phyloP scores from a whole-genome alignment of 305 asterid genomes.

The Fraxinus platypoda region DNA sequence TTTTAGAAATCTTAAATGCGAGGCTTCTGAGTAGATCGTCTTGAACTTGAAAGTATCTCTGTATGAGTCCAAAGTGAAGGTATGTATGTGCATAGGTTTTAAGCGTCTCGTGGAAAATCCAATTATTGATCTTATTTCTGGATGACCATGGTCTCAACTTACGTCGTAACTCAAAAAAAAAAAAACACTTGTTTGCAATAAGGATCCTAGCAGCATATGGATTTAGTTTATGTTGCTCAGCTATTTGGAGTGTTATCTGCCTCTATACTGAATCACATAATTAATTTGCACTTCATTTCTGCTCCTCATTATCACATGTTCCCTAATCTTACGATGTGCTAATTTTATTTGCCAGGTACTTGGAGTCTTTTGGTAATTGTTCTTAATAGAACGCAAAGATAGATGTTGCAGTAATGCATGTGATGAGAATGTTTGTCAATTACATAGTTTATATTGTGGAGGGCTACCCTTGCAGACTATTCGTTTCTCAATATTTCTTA shows the following conservation, averaged over 20 bases:
- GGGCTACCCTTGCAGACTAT: neutral
- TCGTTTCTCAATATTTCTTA: slow-evolving; percentile 42
- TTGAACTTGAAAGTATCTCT: neutral
- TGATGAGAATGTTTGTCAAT: slow-evolving; percentile 4
- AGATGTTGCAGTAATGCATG: slow-evolving; percentile 57
- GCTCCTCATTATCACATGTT: neutral
- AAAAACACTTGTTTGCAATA: neutral
- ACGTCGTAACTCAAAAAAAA: neutral
- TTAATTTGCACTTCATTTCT: neutral
- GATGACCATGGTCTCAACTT: neutral
- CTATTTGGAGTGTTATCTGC: neutral
- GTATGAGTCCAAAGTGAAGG: neutral
- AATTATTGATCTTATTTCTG: neutral
- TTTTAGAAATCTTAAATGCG: neutral
- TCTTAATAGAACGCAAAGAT: slow-evolving; percentile 58
- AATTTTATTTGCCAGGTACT: slow-evolving; percentile 35
- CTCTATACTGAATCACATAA: neutral
- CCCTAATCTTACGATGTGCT: neutral
- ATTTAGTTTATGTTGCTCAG: neutral
- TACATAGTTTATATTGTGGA: slow-evolving; percentile 39
- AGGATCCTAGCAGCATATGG: neutral
- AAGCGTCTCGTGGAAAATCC: neutral
- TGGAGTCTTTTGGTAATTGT: slow-evolving; percentile 73
- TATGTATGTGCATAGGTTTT: neutral
- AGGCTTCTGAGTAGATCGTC: neutral